Evolutionary conservation across 805 yeast genomes (phyloP).

Genomic region (Kluyveromyces starmeri): DNA sequence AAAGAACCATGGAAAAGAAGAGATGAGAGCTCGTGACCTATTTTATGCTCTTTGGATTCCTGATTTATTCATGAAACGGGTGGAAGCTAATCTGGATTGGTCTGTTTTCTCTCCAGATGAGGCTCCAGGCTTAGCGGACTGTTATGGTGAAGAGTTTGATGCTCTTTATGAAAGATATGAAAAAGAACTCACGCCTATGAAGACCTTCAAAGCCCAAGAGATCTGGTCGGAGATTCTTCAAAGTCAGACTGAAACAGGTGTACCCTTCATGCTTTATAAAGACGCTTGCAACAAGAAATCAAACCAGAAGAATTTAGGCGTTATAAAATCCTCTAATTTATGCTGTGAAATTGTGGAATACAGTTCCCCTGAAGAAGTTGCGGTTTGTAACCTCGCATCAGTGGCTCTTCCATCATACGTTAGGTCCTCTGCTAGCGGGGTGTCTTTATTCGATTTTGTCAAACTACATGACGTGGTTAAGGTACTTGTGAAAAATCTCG

Average conservation of each 20-base stretch:
- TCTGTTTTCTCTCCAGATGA: slow-evolving; percentile 79
- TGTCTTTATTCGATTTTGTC: slow-evolving; percentile 54
- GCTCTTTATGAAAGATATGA: slow-evolving; percentile 64
- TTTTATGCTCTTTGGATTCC: slow-evolving; percentile 92
- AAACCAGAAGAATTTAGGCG: slow-evolving; percentile 85
- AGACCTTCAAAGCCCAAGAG: slow-evolving; percentile 73
- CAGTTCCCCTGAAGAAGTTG: slow-evolving; percentile 80
- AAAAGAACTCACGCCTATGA: slow-evolving; percentile 47
- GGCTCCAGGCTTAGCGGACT: slow-evolving; percentile 75
- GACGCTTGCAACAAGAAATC: slow-evolving; percentile 82
- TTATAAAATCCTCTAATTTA: slow-evolving; percentile 82
- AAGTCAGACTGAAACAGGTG: slow-evolving; percentile 92
- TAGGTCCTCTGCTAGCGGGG: slow-evolving; percentile 34
- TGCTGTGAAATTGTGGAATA: slow-evolving; percentile 92
- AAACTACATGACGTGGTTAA: slow-evolving; percentile 68
- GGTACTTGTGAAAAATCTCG: slow-evolving; percentile 66
- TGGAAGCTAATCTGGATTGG: slow-evolving; percentile 75
- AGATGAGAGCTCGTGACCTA: slow-evolving; percentile 81
- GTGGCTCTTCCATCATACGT: slow-evolving; percentile 77
- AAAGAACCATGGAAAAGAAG: slow-evolving; percentile 93
- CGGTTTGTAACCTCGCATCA: slow-evolving; percentile 91
- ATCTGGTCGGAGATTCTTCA: slow-evolving; percentile 82
- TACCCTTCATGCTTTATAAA: slow-evolving; percentile 86
- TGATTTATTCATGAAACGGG: slow-evolving; percentile 86
- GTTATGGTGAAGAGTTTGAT: slow-evolving; percentile 75